Base-by-base conservation (phyloP, 257 asterid species). In the Phtheirospermum japonicum region DNA sequence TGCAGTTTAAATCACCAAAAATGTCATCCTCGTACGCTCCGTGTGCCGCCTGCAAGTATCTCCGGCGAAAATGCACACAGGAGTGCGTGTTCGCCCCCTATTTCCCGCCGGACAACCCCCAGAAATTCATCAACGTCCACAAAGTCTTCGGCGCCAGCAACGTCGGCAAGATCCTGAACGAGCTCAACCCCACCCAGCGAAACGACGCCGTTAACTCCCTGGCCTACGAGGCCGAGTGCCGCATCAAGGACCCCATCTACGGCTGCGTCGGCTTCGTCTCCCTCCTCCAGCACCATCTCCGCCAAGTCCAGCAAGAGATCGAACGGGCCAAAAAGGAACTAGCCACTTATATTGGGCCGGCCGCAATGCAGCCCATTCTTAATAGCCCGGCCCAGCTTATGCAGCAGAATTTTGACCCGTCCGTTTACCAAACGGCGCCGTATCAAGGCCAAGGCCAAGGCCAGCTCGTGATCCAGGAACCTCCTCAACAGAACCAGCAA, bases 1-100 rank as follows among this genome's bases (percentile, higher is more conserved):
- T 33, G 9, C 39, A 33, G 39, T 5, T 33, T 33, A 33, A 33
- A 5, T 33, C 7, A 0, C 39, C 3, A 33, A 39, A 39, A 9
- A 39, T 39, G 45, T 9, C 13, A 9, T 39, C 87, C 4, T 65
- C 89, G 5, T 63, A 65, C 57, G 65, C 85, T 5, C 85, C 94
- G 0, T 85, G 94, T 9, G 89, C 89, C 3, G 94, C 89, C 6
- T 85, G 94, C 80, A 85, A 85, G 67, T 70, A 67, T 43, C 79
- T 69, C 23, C 76, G 94, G 30, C 70, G 85, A 37, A 85, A 82
- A 66, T 85, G 94, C 81, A 73, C 82, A 5, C 70, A 70, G 2
- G 84, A 78, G 23, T 85, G 94, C 9, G 80, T 72, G n/a, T 80
- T 82, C 16, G 94, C 90, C 1, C 94, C 90, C 0, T 83, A 80